Conservation (phyloP, 768 basidiomycete species). For the Roridomyces roridus region DNA sequence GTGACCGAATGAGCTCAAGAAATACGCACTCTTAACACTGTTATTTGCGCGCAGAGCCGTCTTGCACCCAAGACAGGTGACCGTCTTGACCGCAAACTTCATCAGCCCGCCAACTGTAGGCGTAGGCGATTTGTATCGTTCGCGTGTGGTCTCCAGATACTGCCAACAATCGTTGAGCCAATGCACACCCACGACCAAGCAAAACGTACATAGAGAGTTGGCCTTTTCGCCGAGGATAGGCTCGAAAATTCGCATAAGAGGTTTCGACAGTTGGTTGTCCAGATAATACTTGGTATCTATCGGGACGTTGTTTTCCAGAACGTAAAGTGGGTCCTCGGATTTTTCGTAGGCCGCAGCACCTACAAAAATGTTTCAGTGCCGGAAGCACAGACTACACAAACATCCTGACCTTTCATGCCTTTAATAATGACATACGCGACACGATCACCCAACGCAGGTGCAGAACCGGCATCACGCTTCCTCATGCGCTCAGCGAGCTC, state of each 20-base stretch:
- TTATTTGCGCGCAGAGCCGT: conserved; percentile 83
- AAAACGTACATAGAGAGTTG: conserved; percentile 72
- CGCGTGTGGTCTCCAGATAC: conserved; percentile 97
- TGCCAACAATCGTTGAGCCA: conserved; percentile 36
- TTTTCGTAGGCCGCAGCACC: conserved; percentile 98
- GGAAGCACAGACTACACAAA: neutral
- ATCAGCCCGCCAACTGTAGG: conserved; percentile 96
- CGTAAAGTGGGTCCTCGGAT: conserved; percentile 97
- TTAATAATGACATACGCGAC: conserved; percentile 99
- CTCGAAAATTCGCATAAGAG: conserved; percentile 96
- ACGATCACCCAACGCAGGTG: conserved; percentile 96
- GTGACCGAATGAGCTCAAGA: neutral
- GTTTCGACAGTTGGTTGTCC: conserved; percentile 97
- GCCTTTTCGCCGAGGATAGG: conserved; percentile 96
- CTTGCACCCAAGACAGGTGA: conserved; percentile 95
- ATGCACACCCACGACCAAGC: conserved; percentile 7
- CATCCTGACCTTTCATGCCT: conserved; percentile 78
- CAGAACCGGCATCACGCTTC: conserved; percentile 95
- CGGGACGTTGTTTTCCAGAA: conserved; percentile 96
- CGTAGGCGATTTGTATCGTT: conserved; percentile 93
- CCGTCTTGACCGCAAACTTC: conserved; percentile 97
- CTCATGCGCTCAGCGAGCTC: conserved; percentile 96
- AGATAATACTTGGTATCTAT: conserved; percentile 99
- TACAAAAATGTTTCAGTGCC: conserved; percentile 33
- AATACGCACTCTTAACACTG: conserved; percentile 66